Evolutionary conservation across 225 moss, liverwort and hornwort species (phyloP), one percentile per base, ranked within the genome.

Genomic region (Ulota crispa): DNA sequence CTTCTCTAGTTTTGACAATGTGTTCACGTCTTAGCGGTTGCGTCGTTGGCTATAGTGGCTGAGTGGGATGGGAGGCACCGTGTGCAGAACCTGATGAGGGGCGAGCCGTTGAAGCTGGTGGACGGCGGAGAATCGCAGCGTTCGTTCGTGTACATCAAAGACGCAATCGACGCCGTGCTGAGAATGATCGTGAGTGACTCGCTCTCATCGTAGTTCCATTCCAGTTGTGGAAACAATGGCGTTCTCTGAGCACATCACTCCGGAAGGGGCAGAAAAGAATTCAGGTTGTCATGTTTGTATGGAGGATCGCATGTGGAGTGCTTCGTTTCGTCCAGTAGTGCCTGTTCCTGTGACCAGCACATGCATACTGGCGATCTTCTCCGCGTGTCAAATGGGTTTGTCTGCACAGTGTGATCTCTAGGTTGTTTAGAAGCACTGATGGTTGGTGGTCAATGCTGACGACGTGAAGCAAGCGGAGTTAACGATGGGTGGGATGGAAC

Each of bases 121-220:
- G 87, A 89, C 66, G 91, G 89, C 3, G 91, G 91, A 2, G 13
- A 70, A 10, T 87, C 91, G 1, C 91, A 89, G 78, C 87, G 91
- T 3, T 87, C 87, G 2, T 89, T 92, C 78, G 39, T 89, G 43
- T 89, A 87, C 77, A 92, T 92, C 78, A 89, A 87, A 19, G 91
- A 92, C 76, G 91, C 89, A 8, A 89, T 87, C 37, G 89, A 92
- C 2, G 87, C 86, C 57, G 86, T 92, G 75, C 70, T 75, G 69
- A 59, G 87, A 37, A 86, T 92, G 72, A 92, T 92, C 30, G 91
- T 89, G 81, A 82, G 88, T 68, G 20, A 14, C 64, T 75, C 47
- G 9, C 57, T 60, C 42, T 37, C 26, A 2, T 18, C 18, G 50
- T 50, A 0, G 15, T 43, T n/a, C 16, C 47, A 0, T 12, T 59